Percentiles rank a stretch among this genome's conserved stretches.
Conservation (phyloP, 768 basidiomycete species). For the Mycena rebaudengoi region DNA sequence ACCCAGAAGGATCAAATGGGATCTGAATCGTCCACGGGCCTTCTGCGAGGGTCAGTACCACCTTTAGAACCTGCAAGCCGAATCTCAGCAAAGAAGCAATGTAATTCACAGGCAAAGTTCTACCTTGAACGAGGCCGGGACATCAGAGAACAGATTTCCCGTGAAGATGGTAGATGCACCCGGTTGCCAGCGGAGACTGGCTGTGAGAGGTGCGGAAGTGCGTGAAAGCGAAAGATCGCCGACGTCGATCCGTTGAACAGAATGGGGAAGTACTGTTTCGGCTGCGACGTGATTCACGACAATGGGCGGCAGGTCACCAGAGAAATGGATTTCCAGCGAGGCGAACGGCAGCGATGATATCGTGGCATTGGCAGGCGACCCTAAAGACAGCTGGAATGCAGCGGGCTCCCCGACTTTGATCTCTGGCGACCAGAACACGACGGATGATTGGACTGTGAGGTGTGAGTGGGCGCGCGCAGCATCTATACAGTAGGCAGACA, state of each 20-base stretch:
- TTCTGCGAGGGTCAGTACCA: conserved; percentile 63
- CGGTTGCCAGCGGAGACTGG: conserved; percentile 65
- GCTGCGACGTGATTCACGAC: conserved; percentile 56
- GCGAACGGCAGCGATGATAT: conserved; percentile 70
- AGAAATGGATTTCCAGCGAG: conserved; percentile 68
- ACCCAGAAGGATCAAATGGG: conserved; percentile 54
- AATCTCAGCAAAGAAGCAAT: conserved; percentile 22
- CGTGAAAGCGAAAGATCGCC: conserved; percentile 43
- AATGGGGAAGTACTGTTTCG: conserved; percentile 11
- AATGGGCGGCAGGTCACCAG: conserved; percentile 53
- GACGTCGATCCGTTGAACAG: conserved; percentile 56
- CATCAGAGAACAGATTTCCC: conserved; percentile 64
- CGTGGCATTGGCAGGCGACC: conserved; percentile 55
- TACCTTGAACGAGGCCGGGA: conserved; percentile 64
- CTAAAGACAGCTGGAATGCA: conserved; percentile 79
- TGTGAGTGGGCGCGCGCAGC: conserved; percentile 1
- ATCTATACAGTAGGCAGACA: conserved; percentile 32
- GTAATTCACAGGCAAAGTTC: conserved; percentile 31
- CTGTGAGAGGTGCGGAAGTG: conserved; percentile 30
- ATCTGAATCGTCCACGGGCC: conserved; percentile 75
- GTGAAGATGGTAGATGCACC: conserved; percentile 64
- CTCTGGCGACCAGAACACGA: conserved; percentile 77
- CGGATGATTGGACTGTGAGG: conserved; percentile 64
- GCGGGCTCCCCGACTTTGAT: conserved; percentile 66
- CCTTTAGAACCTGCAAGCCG: conserved; percentile 49